These are phyloP conservation scores for Triticum monococcum DNA, from an alignment of 176 grass and related monocot genomes.

Conservation along the genomic window DNA sequence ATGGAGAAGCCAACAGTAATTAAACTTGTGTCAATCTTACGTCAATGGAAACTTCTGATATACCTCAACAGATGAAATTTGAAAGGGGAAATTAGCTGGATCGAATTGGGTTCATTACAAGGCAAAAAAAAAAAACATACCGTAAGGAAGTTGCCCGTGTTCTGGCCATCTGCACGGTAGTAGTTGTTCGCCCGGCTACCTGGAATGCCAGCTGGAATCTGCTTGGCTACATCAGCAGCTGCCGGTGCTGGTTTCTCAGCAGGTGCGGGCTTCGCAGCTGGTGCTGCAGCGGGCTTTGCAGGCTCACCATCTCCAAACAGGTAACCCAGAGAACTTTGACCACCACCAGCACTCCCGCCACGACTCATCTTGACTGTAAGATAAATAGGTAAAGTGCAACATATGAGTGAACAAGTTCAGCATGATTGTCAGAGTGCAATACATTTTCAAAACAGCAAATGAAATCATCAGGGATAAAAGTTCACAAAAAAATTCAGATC, in stretches of 20 bases:
- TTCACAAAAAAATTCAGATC: background rate
- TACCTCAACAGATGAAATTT: background rate
- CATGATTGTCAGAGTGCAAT: background rate
- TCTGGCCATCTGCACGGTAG: slow-evolving; percentile 68
- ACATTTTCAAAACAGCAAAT: background rate
- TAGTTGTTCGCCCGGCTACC: slow-evolving; percentile 56
- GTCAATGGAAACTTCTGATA: background rate
- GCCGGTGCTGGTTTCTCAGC: slow-evolving; percentile 39
- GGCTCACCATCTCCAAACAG: slow-evolving; percentile 60
- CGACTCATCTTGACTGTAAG: slow-evolving; percentile 56
- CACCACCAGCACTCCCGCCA: slow-evolving; percentile 75
- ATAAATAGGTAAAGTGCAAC: background rate
- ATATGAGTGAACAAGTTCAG: slow-evolving; percentile 1
- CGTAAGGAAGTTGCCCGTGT: slow-evolving; percentile 80
- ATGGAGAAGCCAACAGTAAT: background rate
- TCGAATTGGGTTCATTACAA: background rate
- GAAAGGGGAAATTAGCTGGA: background rate
- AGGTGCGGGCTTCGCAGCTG: slow-evolving; percentile 28
- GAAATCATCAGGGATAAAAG: background rate
- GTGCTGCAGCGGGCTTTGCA: slow-evolving; percentile 37
- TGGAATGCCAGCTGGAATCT: slow-evolving; percentile 68
- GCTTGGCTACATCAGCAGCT: slow-evolving; percentile 40
- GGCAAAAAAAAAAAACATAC: slow-evolving; percentile 27
- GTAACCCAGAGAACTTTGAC: slow-evolving; percentile 66
- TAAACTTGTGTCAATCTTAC: background rate